Evolutionary conservation across 1,284 basidiomycete genomes (phyloP).

Genomic region (Leccinum huronense): DNA sequence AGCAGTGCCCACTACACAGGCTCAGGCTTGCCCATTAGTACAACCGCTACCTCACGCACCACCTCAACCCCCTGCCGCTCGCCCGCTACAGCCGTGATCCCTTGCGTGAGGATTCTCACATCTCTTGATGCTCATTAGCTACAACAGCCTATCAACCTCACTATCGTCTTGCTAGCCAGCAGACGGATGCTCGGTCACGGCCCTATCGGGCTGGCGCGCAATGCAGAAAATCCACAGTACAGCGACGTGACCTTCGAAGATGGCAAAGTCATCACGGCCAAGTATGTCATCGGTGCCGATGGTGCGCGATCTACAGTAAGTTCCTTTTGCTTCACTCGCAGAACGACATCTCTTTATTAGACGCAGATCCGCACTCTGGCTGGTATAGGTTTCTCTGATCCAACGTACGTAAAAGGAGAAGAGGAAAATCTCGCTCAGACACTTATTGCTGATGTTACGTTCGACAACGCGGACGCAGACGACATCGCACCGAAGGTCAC

Average conservation of each 20-base stretch:
- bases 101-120: too few relatives aligned
- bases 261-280: constrained; percentile 44
- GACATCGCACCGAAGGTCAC: neutral
- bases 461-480: neutral
- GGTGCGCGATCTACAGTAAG: constrained; percentile 42
- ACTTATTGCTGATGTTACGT: constrained; percentile 12
- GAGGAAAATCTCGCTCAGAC: constrained; percentile 20
- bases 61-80: too few relatives aligned
- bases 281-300: constrained; percentile 33
- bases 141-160: too few relatives aligned
- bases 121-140: too few relatives aligned
- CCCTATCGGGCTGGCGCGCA: constrained; percentile 35
- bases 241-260: constrained; percentile 49
- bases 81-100: too few relatives aligned
- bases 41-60: too few relatives aligned
- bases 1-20: too few relatives aligned
- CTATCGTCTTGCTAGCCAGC: too few relatives aligned
- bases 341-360: neutral
- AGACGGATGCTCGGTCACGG: too few relatives aligned
- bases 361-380: constrained; percentile 22
- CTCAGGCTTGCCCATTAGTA: too few relatives aligned
- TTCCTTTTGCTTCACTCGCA: constrained; percentile 29
- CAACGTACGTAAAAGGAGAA: constrained; percentile 5
- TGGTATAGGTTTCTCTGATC: constrained; percentile 23
- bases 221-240: constrained; percentile 24